phyloP scores from a whole-genome alignment of 768 basidiomycete genomes.

The Panaeolus papilionaceus region DNA sequence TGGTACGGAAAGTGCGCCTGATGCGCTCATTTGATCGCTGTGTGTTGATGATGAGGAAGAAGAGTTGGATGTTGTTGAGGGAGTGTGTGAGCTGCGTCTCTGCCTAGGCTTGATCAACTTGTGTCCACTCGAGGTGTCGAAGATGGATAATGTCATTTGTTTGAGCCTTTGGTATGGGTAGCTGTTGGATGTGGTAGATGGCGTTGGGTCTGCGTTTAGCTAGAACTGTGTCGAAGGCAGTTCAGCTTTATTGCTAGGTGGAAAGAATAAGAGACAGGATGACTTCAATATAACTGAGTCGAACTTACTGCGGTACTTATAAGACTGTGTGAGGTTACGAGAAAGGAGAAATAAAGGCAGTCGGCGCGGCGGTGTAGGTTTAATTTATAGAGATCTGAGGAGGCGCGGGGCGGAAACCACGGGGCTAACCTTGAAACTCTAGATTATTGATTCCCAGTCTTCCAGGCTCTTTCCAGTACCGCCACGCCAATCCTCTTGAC shows the following conservation, averaged over 20 bases:
- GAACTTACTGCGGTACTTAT: conserved; percentile 9
- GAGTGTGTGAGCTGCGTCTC: conserved; percentile 14
- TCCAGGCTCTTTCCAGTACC: conserved; percentile 4
- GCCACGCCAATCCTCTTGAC: not conserved
- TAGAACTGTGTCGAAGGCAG: not conserved
- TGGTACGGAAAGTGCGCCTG: conserved; percentile 2
- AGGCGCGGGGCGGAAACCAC: not conserved
- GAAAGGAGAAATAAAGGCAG: conserved; percentile 3
- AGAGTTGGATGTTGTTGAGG: conserved; percentile 14
- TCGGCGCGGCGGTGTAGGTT: conserved; percentile 12
- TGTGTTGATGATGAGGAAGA: conserved; percentile 15
- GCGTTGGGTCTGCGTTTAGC: not conserved
- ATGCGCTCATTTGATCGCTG: not conserved
- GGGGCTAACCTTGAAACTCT: conserved; percentile 12
- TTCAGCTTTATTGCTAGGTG: not conserved
- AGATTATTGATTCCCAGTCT: not conserved
- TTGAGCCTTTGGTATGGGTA: conserved; percentile 6
- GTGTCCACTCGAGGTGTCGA: not conserved
- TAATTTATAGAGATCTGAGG: conserved; percentile 3
- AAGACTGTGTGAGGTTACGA: conserved; percentile 10
- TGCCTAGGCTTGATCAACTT: conserved; percentile 14
- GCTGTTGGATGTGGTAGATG: conserved; percentile 6
- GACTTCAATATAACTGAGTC: conserved; percentile 8
- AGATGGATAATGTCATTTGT: conserved; percentile 9
- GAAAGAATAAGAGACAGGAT: not conserved